Evolutionary conservation across 2,329 filamentous ascomycete species (phyloP).

Genomic region (Emergomyces pasteurianus): DNA sequence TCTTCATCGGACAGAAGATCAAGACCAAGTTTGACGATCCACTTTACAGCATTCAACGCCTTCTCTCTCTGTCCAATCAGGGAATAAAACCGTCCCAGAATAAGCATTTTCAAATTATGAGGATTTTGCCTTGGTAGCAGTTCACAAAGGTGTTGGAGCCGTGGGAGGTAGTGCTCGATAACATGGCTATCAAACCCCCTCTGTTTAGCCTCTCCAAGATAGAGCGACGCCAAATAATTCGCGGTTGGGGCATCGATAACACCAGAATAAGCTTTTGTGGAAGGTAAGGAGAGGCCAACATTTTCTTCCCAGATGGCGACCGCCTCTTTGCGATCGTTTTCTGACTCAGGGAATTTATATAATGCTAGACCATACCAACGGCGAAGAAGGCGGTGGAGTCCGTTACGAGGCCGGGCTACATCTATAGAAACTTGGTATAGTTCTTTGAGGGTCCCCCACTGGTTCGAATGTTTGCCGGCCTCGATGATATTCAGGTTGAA

Average conservation of each 20-base stretch:
- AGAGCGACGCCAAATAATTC: slow-evolving; percentile 6
- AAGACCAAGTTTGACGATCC: slow-evolving; percentile 15
- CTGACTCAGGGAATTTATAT: slow-evolving; percentile 3
- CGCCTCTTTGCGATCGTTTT: slow-evolving; percentile 5
- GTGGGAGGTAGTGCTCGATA: slow-evolving; percentile 5
- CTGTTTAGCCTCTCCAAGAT: slow-evolving; percentile 8
- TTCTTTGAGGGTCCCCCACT: slow-evolving; percentile 6
- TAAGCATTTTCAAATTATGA: neutral
- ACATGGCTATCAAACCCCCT: slow-evolving; percentile 3
- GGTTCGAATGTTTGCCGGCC: slow-evolving; percentile 1
- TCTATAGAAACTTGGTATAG: slow-evolving; percentile 5
- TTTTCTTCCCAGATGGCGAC: slow-evolving; percentile 8
- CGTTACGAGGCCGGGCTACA: too few species aligned
- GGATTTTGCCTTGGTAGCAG: neutral
- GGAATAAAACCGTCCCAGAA: slow-evolving; percentile 9
- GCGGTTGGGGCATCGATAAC: neutral
- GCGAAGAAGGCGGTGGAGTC: slow-evolving; percentile 3
- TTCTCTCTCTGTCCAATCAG: slow-evolving; percentile 11
- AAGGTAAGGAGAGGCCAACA: neutral
- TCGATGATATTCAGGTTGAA: slow-evolving; percentile 5
- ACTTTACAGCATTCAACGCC: slow-evolving; percentile 13
- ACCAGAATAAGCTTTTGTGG: neutral
- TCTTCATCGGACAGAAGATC: slow-evolving; percentile 21
- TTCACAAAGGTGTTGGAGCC: slow-evolving; percentile 5
- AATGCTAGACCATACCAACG: slow-evolving; percentile 6